Conservation (phyloP, 495 filamentous ascomycete species). For the Podospora conica region DNA sequence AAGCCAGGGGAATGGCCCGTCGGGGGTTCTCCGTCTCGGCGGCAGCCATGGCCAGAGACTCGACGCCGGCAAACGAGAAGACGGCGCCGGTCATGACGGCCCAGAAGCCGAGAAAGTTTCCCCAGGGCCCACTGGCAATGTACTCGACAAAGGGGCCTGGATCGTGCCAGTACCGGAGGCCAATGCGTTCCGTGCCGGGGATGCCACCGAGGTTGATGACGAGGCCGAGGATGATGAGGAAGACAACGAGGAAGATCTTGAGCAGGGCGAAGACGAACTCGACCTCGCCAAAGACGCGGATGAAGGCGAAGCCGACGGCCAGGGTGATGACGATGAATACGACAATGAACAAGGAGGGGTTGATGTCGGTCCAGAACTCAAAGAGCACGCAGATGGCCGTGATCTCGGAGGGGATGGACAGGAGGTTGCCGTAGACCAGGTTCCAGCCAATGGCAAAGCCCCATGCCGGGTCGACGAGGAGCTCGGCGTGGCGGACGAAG, state of each 20-base stretch:
- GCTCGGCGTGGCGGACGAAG: conserved; percentile 59
- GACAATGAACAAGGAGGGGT: conserved; percentile 48
- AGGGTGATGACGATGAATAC: conserved; percentile 51
- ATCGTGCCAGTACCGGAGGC: conserved; percentile 62
- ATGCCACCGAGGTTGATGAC: conserved; percentile 60
- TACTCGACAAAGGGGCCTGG: conserved; percentile 66
- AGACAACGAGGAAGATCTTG: conserved; percentile 60
- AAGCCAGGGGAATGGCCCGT: conserved; percentile 63
- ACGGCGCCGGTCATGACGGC: conserved; percentile 53
- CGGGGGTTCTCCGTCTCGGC: conserved; percentile 69
- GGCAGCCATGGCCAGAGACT: conserved; percentile 59
- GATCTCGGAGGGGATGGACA: conserved; percentile 54
- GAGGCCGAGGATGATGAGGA: conserved; percentile 62
- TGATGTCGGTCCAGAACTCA: conserved; percentile 51
- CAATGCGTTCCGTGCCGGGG: conserved; percentile 49
- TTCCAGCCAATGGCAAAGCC: conserved; percentile 73
- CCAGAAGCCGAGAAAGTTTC: conserved; percentile 55
- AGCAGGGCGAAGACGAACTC: conserved; percentile 55
- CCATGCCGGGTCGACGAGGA: conserved; percentile 68
- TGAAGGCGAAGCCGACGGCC: conserved; percentile 46
- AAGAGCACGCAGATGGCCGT: conserved; percentile 56
- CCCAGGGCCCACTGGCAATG: conserved; percentile 42
- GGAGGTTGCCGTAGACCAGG: conserved; percentile 42
- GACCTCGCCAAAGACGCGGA: conserved; percentile 57
- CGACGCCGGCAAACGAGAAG: conserved; percentile 53